A percentile compares a stretch with the other conserved stretches of the same genome.
Conservation (phyloP, 805 yeast genomes). For the Citeromyces nyonsensis region DNA sequence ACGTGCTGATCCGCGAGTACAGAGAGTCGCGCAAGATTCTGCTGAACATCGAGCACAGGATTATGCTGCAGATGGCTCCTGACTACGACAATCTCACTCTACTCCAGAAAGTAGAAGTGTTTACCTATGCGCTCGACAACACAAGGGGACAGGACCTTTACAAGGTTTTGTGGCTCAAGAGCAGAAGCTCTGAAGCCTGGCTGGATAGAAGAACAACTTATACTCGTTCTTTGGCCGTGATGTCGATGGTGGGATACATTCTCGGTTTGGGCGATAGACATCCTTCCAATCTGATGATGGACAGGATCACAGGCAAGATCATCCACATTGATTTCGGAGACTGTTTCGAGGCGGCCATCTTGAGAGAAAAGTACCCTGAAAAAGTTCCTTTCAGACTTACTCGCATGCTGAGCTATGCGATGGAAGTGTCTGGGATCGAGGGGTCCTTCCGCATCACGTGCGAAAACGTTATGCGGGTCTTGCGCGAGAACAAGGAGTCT, state of each 20-base stretch:
- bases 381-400: slow-evolving; percentile 96
- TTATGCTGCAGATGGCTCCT: slow-evolving; percentile 97
- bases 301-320: slow-evolving; percentile 87
- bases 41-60: slow-evolving; percentile 84
- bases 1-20: slow-evolving; percentile 80
- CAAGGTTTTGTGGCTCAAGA: slow-evolving; percentile 90
- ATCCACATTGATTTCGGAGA: slow-evolving; percentile 98
- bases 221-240: slow-evolving; percentile 89
- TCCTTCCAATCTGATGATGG: slow-evolving; percentile 93
- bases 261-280: slow-evolving; percentile 96
- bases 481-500: slow-evolving; percentile 89
- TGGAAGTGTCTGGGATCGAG: slow-evolving; percentile 98
- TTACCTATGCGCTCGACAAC: slow-evolving; percentile 88
- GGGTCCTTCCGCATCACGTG: slow-evolving; percentile 94
- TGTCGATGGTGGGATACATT: slow-evolving; percentile 98
- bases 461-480: slow-evolving; percentile 91
- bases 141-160: slow-evolving; percentile 94
- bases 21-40: slow-evolving; percentile 84
- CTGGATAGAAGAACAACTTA: slow-evolving; percentile 92
- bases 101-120: slow-evolving; percentile 89
- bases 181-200: slow-evolving; percentile 96
- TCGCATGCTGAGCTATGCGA: slow-evolving; percentile 92
- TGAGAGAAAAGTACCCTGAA: slow-evolving; percentile 94
- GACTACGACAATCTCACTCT: slow-evolving; percentile 83
- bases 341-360: slow-evolving; percentile 95